Conservation (phyloP, 768 basidiomycete genomes). For the Collybia nuda region DNA sequence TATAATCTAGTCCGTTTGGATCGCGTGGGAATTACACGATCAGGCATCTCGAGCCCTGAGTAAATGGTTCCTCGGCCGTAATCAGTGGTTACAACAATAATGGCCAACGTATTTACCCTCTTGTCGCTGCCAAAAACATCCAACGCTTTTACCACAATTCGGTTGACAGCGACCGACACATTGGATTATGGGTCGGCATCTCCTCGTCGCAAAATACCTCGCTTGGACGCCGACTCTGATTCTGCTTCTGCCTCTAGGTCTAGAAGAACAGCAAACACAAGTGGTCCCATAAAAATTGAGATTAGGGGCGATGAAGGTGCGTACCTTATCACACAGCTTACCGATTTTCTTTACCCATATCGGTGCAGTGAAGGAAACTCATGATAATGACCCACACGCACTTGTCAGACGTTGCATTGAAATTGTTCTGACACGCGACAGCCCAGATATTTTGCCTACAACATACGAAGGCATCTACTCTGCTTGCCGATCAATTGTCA, state of each 20-base stretch:
- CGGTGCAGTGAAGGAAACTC: conserved; percentile 12
- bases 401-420: conserved; percentile 37
- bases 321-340: conserved; percentile 4
- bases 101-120: conserved; percentile 32
- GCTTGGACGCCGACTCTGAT: conserved; percentile 66
- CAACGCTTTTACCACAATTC: conserved; percentile 44
- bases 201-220: conserved; percentile 68
- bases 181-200: conserved; percentile 48
- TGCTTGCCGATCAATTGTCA: conserved; percentile 57
- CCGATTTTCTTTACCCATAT: conserved; percentile 2
- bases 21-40: too few relatives aligned
- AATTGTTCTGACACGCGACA: conserved; percentile 36
- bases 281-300: conserved; percentile 44
- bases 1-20: too few relatives aligned
- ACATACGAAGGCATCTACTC: conserved; percentile 58
- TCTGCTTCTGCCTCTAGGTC: conserved; percentile 65
- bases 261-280: conserved; percentile 21
- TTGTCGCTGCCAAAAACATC: conserved; percentile 53
- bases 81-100: background rate
- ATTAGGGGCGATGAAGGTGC: conserved; percentile 44
- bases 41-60: too few relatives aligned
- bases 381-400: conserved; percentile 27
- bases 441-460: conserved; percentile 32
- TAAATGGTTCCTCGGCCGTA: too few relatives aligned
- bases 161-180: conserved; percentile 33